Evolutionary conservation across 805 yeast genomes (phyloP), one percentile per base, ranked within the genome.

Genomic region (Metschnikowia similis): DNA sequence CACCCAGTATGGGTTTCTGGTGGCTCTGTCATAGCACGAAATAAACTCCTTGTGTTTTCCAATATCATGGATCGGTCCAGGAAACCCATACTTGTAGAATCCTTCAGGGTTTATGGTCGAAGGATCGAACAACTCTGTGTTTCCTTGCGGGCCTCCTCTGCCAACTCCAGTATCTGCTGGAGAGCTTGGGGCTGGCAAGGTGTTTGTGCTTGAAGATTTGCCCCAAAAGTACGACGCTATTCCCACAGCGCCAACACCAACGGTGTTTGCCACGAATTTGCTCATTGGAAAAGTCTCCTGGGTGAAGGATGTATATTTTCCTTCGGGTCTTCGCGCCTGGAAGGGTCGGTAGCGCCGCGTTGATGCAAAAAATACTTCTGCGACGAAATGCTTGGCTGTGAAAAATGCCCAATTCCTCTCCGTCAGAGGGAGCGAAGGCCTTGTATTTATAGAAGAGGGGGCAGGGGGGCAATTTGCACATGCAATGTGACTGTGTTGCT

Each of bases 11-110:
- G 99, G 99, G 62, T 89, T 89, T 52, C 91, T 77, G 32, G 83
- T 86, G 54, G 84, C 79, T 56, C 99, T 79, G 63, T 94, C 92
- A 66, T 83, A 94, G 58, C 94, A 88, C 48, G 94, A 82, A 16
- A 92, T 80, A 65, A 85, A 94, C 69, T 90, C 97, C 49, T 76
- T 74, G 53, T 89, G 76, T 9, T 74, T 80, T 49, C 82, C 81
- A 51, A 92, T 67, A 63, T 94, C 99, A 66, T 89, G 95, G 31
- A 87, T 78, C 0, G 98, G 98, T 1, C 97, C 96, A 0, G 98
- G 99, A 61, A 88, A 89, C 3, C 99, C 99, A 64, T 87, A 91
- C 59, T 84, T 83, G 74, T 90, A 91, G 70, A 87, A 90, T 6
- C 75, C 96, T 21, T 81, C 78, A 0, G 98, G 99, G 51, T 81